phyloP scores from a whole-genome alignment of 1,284 basidiomycete species.

The Moesziomyces globuligerus region DNA sequence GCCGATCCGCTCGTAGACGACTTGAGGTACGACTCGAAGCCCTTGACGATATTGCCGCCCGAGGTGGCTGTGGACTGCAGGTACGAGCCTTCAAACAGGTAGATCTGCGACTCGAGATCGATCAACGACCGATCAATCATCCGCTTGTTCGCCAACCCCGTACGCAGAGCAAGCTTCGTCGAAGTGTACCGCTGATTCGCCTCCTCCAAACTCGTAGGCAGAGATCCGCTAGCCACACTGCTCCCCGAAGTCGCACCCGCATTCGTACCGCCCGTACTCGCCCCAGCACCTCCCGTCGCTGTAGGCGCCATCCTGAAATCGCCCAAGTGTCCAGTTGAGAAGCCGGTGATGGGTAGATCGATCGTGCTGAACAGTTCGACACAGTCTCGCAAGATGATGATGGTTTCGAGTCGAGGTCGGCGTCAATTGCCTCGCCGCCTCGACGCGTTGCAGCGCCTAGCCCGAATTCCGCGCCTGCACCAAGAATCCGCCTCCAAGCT shows the following conservation, averaged over 20 bases:
- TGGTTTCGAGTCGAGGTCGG: too few relatives aligned
- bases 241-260: too few relatives aligned
- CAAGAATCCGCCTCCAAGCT: background rate
- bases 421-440: too few relatives aligned
- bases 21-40: conserved; percentile 64
- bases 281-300: conserved; percentile 12
- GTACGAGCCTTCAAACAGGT: conserved; percentile 65
- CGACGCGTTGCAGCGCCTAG: too few relatives aligned
- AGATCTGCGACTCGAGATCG: conserved; percentile 66
- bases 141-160: conserved; percentile 57
- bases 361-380: too few relatives aligned
- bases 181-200: conserved; percentile 58
- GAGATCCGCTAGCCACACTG: too few relatives aligned
- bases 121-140: conserved; percentile 58
- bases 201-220: conserved; percentile 55
- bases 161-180: conserved; percentile 48
- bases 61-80: conserved; percentile 58
- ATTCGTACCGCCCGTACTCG: too few relatives aligned
- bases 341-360: conserved; percentile 1
- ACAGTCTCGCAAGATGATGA: too few relatives aligned
- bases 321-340: background rate
- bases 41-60: conserved; percentile 67
- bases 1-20: conserved; percentile 11
- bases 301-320: conserved; percentile 29
- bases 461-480: too few relatives aligned